phyloP scores from a whole-genome alignment of 306 rosid genomes.

The Dalbergia cochinchinensis region DNA sequence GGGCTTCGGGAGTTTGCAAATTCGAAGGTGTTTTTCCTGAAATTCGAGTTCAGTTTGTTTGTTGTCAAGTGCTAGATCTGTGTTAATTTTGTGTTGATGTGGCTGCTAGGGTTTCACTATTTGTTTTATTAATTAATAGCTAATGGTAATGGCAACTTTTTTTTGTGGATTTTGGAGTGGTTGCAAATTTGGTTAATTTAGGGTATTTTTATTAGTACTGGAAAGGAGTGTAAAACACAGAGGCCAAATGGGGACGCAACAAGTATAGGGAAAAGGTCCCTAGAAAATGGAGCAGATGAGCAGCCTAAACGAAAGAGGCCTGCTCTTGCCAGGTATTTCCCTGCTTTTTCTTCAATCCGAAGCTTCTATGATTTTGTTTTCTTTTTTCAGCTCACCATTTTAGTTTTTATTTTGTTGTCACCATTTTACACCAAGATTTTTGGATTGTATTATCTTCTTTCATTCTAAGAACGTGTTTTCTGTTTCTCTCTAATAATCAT shows the following conservation, averaged over 20 bases:
- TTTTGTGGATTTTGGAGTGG: constrained; percentile 48
- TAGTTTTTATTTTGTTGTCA: background rate
- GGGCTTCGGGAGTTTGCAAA: constrained; percentile 21
- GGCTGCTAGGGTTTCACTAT: constrained; percentile 50
- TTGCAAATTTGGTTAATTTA: constrained; percentile 58
- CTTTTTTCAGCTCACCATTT: constrained; percentile 3
- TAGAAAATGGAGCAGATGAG: constrained; percentile 90
- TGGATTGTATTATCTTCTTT: background rate
- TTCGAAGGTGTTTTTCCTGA: background rate
- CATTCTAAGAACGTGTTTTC: no score
- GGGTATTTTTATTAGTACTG: constrained; percentile 35
- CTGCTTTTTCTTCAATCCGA: constrained; percentile 9
- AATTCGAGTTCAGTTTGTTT: constrained; percentile 45
- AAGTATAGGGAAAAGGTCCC: constrained; percentile 78
- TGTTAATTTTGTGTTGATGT: constrained; percentile 17
- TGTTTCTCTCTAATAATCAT: background rate
- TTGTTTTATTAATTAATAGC: background rate
- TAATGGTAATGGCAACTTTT: constrained; percentile 29
- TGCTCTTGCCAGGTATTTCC: constrained; percentile 86
- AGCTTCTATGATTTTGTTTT: constrained; percentile 26
- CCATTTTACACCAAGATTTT: constrained; percentile 1
- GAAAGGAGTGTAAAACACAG: constrained; percentile 60
- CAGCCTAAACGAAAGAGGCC: constrained; percentile 96
- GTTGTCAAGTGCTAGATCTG: constrained; percentile 52
- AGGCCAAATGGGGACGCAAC: constrained; percentile 64